Conservation (phyloP, 2,329 filamentous ascomycete species). For the Monilinia laxa region DNA sequence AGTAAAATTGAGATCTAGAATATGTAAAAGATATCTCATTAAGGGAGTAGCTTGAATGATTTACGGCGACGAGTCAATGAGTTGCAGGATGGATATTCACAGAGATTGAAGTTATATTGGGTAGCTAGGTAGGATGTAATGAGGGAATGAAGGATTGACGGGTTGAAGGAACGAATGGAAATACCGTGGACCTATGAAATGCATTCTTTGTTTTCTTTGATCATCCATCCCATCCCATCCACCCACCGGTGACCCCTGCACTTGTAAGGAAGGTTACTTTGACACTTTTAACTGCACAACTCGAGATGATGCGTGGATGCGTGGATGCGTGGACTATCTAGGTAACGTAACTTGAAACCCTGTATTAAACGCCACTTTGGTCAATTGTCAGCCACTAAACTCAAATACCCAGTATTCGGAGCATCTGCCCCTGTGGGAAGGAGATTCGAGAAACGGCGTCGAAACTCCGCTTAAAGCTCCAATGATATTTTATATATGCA, state of each 20-base stretch:
- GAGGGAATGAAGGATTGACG: no score
- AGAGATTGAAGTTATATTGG: background rate
- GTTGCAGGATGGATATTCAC: background rate
- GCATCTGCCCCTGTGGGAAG: background rate
- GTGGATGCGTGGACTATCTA: background rate
- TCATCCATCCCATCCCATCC: no score
- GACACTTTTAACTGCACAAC: background rate
- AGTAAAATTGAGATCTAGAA: no score
- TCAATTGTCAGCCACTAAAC: background rate
- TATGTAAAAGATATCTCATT: background rate
- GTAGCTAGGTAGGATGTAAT: no score
- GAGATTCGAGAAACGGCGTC: background rate
- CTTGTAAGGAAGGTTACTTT: no score
- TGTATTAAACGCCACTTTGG: slow-evolving; percentile 9
- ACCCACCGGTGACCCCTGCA: no score
- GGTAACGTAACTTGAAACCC: background rate
- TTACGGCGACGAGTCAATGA: background rate
- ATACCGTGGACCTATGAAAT: no score
- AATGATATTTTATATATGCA: background rate
- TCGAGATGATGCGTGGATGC: background rate
- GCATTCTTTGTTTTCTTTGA: no score
- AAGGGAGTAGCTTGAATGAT: background rate
- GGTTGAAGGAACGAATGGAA: no score
- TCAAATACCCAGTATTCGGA: background rate
- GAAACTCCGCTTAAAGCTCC: background rate